Conservation (phyloP, 352 stramenopile species). For the Globisporangium alternatum region DNA sequence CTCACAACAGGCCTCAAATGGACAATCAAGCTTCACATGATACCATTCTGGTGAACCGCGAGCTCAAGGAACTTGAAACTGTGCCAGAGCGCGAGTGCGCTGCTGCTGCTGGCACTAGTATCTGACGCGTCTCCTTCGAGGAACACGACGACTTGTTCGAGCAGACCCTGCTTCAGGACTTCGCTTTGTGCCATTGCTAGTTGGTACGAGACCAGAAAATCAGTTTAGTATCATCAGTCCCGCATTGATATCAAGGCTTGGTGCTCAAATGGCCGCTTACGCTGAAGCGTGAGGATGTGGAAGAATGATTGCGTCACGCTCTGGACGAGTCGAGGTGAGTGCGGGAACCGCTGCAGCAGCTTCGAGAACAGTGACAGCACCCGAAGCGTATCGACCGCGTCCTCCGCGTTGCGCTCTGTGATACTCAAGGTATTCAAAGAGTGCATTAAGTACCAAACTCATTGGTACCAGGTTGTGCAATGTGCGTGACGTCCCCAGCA, state of each 20-base stretch:
- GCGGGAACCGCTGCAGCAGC: constrained; percentile 22
- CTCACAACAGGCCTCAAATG: too few relatives aligned
- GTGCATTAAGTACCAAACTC: not conserved
- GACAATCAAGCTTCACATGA: not conserved
- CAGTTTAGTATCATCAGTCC: constrained; percentile 1
- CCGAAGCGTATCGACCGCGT: constrained; percentile 25
- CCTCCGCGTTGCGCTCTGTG: constrained; percentile 25
- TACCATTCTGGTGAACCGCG: constrained; percentile 35
- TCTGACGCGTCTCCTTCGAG: constrained; percentile 18
- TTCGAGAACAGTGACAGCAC: constrained; percentile 26
- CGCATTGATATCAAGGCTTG: not conserved
- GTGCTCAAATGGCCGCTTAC: constrained; percentile 18
- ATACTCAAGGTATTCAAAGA: not conserved
- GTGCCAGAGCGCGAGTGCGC: constrained; percentile 41
- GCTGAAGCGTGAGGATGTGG: constrained; percentile 36
- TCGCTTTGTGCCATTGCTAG: constrained; percentile 16
- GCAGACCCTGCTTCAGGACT: constrained; percentile 27
- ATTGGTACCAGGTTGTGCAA: not conserved
- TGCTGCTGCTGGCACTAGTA: constrained; percentile 6
- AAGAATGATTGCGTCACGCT: constrained; percentile 39
- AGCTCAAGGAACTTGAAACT: constrained; percentile 53
- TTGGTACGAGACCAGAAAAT: not conserved
- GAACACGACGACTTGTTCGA: constrained; percentile 34
- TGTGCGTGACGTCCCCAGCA: not conserved
- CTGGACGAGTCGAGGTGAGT: constrained; percentile 22